phyloP scores from a whole-genome alignment of 768 basidiomycete genomes.

The Lanmaoa pseudosensibilis region DNA sequence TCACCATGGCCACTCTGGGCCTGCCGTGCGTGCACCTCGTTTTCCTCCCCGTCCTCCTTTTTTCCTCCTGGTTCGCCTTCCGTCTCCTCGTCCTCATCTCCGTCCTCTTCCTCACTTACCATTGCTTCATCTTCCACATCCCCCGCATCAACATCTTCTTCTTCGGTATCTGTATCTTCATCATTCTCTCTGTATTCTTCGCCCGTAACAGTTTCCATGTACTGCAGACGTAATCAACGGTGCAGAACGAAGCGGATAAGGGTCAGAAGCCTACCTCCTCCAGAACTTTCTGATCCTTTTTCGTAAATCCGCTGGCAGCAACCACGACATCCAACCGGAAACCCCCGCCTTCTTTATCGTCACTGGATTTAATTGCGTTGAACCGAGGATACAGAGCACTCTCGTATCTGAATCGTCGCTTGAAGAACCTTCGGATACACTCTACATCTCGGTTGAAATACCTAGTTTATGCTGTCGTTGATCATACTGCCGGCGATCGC shows the following conservation, averaged over 20 bases:
- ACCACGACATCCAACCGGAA: slow-evolving; percentile 89
- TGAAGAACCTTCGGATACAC: slow-evolving; percentile 93
- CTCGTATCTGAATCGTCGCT: slow-evolving; percentile 88
- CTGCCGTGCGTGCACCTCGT: slow-evolving; percentile 19
- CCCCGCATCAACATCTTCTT: slow-evolving; percentile 40
- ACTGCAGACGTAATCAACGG: slow-evolving; percentile 44
- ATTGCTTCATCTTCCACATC: slow-evolving; percentile 37
- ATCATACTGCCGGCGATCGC: slow-evolving; percentile 11
- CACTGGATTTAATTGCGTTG: slow-evolving; percentile 40
- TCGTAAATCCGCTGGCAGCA: slow-evolving; percentile 90
- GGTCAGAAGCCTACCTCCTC: slow-evolving; percentile 66
- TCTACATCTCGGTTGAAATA: slow-evolving; percentile 99
- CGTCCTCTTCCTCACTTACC: slow-evolving; percentile 30
- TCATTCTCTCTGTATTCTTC: slow-evolving; percentile 34
- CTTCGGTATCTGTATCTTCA: slow-evolving; percentile 31
- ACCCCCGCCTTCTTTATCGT: slow-evolving; percentile 41
- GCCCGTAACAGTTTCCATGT: slow-evolving; percentile 57
- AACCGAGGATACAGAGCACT: slow-evolving; percentile 87
- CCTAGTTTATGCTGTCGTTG: slow-evolving; percentile 46
- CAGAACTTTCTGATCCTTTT: slow-evolving; percentile 76
- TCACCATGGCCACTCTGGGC: slow-evolving; percentile 13
- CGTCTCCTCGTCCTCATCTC: slow-evolving; percentile 38
- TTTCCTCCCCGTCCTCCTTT: slow-evolving; percentile 32
- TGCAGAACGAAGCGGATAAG: slow-evolving; percentile 17
- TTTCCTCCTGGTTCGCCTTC: slow-evolving; percentile 40